Conservation (phyloP, 1,139 yeast species). For the Lodderomyces pseudojiufengensis region DNA sequence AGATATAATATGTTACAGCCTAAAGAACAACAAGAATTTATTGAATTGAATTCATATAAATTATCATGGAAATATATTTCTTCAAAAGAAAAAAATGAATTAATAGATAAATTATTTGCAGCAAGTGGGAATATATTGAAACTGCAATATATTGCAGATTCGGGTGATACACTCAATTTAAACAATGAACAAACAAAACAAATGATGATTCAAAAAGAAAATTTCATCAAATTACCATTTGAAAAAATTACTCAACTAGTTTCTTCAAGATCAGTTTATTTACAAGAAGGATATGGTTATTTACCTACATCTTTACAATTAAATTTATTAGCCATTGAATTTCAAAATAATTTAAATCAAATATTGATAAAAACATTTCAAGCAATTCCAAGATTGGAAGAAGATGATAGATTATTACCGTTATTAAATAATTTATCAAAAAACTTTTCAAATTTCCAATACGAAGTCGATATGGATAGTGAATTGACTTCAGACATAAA, state of each 20-base stretch:
- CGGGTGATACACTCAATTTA: conserved; percentile 17
- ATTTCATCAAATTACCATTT: conserved; percentile 79
- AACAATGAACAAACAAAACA: conserved; percentile 41
- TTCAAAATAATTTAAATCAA: conserved; percentile 47
- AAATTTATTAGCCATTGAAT: conserved; percentile 65
- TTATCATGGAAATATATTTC: conserved; percentile 70
- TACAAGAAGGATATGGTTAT: conserved; percentile 72
- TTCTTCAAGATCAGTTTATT: conserved; percentile 61
- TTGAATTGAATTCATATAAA: conserved; percentile 48
- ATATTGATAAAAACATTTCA: conserved; percentile 69
- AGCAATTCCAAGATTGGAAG: conserved; percentile 80
- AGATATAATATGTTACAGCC: conserved; percentile 65
- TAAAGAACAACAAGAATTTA: conserved; percentile 69
- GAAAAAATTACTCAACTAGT: conserved; percentile 78
- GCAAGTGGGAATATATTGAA: conserved; percentile 43
- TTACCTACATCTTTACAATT: conserved; percentile 81
- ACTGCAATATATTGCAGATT: conserved; percentile 24
- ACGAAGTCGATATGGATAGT: conserved; percentile 33
- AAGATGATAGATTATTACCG: conserved; percentile 86
- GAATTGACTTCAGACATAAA: conserved; percentile 50
- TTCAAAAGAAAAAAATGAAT: conserved; percentile 53
- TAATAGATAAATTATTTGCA: conserved; percentile 51
- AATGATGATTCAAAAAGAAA: conserved; percentile 49
- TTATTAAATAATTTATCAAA: conserved; percentile 72
- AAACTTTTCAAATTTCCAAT: conserved; percentile 65